Base-by-base conservation (phyloP, 495 filamentous ascomycete species). In the Penicillium longicatenatum region DNA sequence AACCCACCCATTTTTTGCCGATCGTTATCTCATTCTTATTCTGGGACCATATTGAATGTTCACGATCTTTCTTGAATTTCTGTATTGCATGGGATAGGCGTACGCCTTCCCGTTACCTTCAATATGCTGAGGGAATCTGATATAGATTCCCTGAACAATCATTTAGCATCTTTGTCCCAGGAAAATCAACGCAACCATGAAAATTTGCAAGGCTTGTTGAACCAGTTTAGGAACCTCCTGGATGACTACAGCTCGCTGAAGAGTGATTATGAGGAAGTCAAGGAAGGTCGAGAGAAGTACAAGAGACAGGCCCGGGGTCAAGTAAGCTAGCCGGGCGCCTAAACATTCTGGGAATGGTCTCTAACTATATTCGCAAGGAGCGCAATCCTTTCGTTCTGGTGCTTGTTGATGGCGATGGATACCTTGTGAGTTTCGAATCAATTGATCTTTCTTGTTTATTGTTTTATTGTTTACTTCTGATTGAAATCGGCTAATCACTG, bases 321-420 rank as follows among this genome's bases (percentile, higher is more conserved):
- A 60, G 75, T 75, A 75, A 51, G 26, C 43, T 39, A 41, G 35
- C 37, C 37, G 22, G 30, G 19, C 9, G 39, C 22, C 53, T 24
- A 45, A 47, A 31, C 33, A 31, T 33, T 17, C 20, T 26, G 6
- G 43, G 53, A 48, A 39, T 35, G 16, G 43, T 11, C 31, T 29
- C 53, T 55, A 17, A 55, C 44, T 14, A n/a, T 48, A 33, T 19
- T 17, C 14, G 2, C 43, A 53, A 79, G 73, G 80, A 80, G 8
- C 78, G 75, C n/a, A 86, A 83, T 60, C 79, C 85, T 3, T 87
- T 85, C 55, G 80, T 82, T 0, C 72, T 85, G 17, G 81, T 86
- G 9, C 70, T 88, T 6, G 69, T 88, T 21, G 85, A 89, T 57
- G 84, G 84, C 30, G 83, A 87, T 66, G 82, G 81, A 5, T 87